Evolutionary conservation across 306 rosid genomes (phyloP).

Genomic region (Leucaena leucocephala): DNA sequence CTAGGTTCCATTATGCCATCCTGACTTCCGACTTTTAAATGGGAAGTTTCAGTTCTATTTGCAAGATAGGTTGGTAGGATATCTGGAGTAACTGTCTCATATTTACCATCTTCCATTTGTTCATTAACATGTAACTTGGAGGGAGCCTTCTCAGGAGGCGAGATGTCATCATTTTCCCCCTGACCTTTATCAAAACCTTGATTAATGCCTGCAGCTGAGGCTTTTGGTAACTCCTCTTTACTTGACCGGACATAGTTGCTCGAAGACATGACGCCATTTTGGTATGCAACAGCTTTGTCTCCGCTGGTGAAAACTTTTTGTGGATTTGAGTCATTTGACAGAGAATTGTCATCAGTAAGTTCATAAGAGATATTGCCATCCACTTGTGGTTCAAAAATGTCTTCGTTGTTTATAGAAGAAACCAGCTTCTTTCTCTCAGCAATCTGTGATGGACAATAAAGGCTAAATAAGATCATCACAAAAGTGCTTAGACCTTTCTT

Average conservation of each 20-base stretch:
- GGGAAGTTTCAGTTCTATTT: conserved; percentile 29
- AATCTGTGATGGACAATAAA: conserved; percentile 57
- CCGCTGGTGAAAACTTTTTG: conserved; percentile 32
- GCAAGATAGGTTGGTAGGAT: conserved; percentile 44
- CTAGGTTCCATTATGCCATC: conserved; percentile 35
- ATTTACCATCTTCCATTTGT: conserved; percentile 34
- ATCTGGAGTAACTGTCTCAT: conserved; percentile 38
- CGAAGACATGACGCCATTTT: conserved; percentile 42
- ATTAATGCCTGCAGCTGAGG: conserved; percentile 34
- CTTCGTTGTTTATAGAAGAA: conserved; percentile 57
- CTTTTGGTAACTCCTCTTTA: conserved; percentile 49
- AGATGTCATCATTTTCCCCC: conserved; percentile 37
- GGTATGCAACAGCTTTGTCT: conserved; percentile 38
- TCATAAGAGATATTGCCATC: conserved; percentile 42
- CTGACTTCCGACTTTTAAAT: conserved; percentile 35
- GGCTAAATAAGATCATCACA: conserved; percentile 19
- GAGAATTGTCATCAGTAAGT: conserved; percentile 40
- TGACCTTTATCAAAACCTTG: conserved; percentile 37
- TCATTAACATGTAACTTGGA: conserved; percentile 33
- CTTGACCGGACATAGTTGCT: conserved; percentile 41
- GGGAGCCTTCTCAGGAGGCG: conserved; percentile 38
- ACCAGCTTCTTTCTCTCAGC: conserved; percentile 78
- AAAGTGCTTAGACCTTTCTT: background rate
- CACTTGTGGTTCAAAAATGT: conserved; percentile 46
- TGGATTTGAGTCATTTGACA: conserved; percentile 34